Evolutionary conservation across 1,284 basidiomycete genomes (phyloP).

Genomic region (Mycena sp.): DNA sequence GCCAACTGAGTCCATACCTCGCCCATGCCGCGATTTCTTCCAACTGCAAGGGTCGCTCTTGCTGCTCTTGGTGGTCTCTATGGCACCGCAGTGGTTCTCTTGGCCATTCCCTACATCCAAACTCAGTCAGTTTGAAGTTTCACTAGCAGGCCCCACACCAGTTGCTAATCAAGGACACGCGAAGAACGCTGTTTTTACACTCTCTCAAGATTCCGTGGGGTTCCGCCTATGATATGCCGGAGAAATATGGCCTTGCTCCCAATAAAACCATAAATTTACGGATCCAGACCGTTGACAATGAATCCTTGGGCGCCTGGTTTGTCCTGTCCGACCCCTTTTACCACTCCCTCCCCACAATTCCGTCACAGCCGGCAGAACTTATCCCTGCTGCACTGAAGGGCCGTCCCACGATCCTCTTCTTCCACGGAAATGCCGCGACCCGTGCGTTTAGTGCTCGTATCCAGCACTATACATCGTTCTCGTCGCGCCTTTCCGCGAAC

Average conservation of each 20-base stretch:
- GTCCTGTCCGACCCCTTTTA: slow-evolving; percentile 79
- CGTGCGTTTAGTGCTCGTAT: slow-evolving; percentile 75
- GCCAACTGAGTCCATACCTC: background rate
- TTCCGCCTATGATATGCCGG: slow-evolving; percentile 72
- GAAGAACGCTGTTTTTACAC: slow-evolving; percentile 65
- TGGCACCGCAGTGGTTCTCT: slow-evolving; percentile 57
- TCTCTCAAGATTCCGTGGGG: slow-evolving; percentile 71
- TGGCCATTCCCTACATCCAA: slow-evolving; percentile 75
- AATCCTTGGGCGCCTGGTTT: slow-evolving; percentile 91
- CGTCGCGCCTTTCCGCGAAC: slow-evolving; percentile 74
- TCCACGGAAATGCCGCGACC: slow-evolving; percentile 91
- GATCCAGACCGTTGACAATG: slow-evolving; percentile 79
- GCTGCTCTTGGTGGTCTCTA: slow-evolving; percentile 61
- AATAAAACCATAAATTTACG: slow-evolving; percentile 82
- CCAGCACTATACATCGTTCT: slow-evolving; percentile 67
- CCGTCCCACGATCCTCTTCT: slow-evolving; percentile 84
- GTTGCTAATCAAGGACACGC: slow-evolving; percentile 14
- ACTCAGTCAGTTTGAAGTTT: slow-evolving; percentile 63
- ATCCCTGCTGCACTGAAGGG: slow-evolving; percentile 59
- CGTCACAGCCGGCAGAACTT: slow-evolving; percentile 45
- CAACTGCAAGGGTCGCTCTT: slow-evolving; percentile 4
- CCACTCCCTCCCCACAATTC: slow-evolving; percentile 53
- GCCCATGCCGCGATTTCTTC: slow-evolving; percentile 6
- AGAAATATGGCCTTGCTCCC: slow-evolving; percentile 84
- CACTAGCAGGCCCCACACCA: background rate